Evolutionary conservation across 2,329 filamentous ascomycete genomes (phyloP).

Genomic region (Ophiognomonia clavigignenti-juglandacearum): DNA sequence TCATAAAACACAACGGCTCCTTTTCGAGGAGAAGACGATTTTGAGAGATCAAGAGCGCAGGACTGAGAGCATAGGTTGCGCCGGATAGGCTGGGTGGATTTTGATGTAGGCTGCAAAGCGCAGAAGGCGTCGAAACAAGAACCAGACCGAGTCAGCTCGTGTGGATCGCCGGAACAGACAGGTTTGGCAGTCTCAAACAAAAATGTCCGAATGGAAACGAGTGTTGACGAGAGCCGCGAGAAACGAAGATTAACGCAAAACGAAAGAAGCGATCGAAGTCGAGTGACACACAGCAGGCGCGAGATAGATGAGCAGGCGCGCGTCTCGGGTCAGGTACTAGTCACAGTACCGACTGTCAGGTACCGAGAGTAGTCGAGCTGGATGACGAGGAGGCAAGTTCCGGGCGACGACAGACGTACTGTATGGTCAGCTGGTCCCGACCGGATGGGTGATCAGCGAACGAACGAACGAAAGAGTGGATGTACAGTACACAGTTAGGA

Average conservation of each 20-base stretch:
- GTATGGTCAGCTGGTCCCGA: too few species aligned
- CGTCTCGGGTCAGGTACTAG: constrained; percentile 23
- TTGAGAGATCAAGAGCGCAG: constrained; percentile 7
- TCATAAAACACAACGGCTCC: too few species aligned
- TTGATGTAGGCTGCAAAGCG: constrained; percentile 6
- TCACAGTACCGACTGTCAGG: background rate
- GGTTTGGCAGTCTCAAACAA: background rate
- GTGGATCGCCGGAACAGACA: background rate
- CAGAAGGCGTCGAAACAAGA: constrained; percentile 7
- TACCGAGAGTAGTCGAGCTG: background rate
- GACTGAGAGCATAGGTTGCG: constrained; percentile 6
- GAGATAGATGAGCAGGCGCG: constrained; percentile 29
- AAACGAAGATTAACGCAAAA: too few species aligned
- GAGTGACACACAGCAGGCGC: constrained; percentile 14
- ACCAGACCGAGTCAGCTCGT: constrained; percentile 1
- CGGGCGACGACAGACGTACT: too few species aligned
- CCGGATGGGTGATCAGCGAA: too few species aligned
- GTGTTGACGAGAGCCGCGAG: too few species aligned
- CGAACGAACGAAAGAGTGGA: too few species aligned
- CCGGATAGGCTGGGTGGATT: constrained; percentile 2
- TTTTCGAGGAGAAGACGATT: background rate
- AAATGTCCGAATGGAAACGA: constrained; percentile 17
- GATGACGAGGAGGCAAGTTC: constrained; percentile 5
- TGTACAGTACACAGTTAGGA: too few species aligned
- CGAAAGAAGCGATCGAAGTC: constrained; percentile 1